Evolutionary conservation across 495 filamentous ascomycete species (phyloP), one percentile per base, ranked within the genome.

Genomic region (Penicillium atrosanguineum): DNA sequence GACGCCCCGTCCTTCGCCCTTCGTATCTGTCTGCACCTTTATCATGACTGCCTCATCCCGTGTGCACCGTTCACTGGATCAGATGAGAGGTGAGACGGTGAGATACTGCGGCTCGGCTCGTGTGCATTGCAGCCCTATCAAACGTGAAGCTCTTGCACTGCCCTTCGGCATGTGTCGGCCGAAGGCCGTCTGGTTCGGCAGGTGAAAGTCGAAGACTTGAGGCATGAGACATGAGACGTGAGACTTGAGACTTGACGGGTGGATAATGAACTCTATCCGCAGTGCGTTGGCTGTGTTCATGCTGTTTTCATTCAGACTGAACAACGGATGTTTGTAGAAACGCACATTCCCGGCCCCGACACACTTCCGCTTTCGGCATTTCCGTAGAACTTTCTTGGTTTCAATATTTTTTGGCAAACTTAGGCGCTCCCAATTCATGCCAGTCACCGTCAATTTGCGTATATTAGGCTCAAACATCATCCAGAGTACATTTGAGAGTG

Each of bases 291-390:
- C 23, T 23, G 23, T 23, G 9, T 19, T 34, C 19, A 5, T 36
- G 44, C 40, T 48, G 19, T 44, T 58, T 46, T 42, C 48, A 50
- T 34, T 23, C n/a, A 21, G 19, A 19, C 6, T 43, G 6, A 7
- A 34, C 5, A 26, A 14, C 31, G 31, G 20, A 21, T 23, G 39
- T 50, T 50, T 42, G 48, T 34, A 43, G 48, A 25, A 36, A 50
- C 16, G 38, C 38, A 18, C 50, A 52, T 46, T 46, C 50, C 34
- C 23, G 18, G n/a, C 42, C 16, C n/a, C 42, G 29, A 40, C 31
- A 52, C 26, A 44, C 28, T 50, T 59, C 56, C 56, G 56, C 51
- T 55, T 59, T 43, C 56, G 52, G 56, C 41, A 20, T 39, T 41
- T 53, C 23, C 16, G 34, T 29, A 23, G 12, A 11, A 6, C 31